A percentile compares a stretch with the other conserved stretches of the same genome.
Conservation (phyloP, 768 basidiomycete species). For the Mycena haematopus region DNA sequence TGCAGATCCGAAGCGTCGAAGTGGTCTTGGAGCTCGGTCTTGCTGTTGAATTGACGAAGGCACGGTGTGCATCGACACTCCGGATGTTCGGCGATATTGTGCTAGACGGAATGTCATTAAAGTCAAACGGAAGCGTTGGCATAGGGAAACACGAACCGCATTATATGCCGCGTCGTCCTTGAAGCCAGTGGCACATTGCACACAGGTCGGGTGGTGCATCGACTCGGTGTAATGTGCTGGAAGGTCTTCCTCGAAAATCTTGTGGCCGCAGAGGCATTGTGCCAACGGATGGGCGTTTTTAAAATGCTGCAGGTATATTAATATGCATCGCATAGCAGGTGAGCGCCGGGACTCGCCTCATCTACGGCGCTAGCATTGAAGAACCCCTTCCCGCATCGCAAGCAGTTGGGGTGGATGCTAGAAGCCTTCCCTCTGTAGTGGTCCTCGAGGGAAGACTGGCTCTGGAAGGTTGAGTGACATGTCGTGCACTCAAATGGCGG, state of each 20-base stretch:
- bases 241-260: slow-evolving; percentile 44
- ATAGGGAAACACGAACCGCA: slow-evolving; percentile 36
- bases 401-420: slow-evolving; percentile 52
- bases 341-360: slow-evolving; percentile 35
- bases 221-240: slow-evolving; percentile 48
- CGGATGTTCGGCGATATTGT: slow-evolving; percentile 44
- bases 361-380: slow-evolving; percentile 40
- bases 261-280: background rate
- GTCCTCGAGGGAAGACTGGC: slow-evolving; percentile 47
- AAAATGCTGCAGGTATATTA: slow-evolving; percentile 8
- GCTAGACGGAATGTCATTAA: slow-evolving; percentile 36
- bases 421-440: slow-evolving; percentile 51
- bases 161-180: slow-evolving; percentile 37
- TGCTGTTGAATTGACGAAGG: slow-evolving; percentile 46
- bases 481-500: background rate
- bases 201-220: slow-evolving; percentile 45
- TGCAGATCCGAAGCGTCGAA: slow-evolving; percentile 49
- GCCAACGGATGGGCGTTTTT: background rate
- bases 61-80: slow-evolving; percentile 44
- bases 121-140: background rate
- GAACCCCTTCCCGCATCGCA: slow-evolving; percentile 51
- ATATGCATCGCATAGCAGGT: background rate
- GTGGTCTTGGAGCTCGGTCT: slow-evolving; percentile 46
- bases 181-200: slow-evolving; percentile 41
- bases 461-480: slow-evolving; percentile 32